These are phyloP conservation scores for Coffea canephora DNA, from an alignment of 257 asterid genomes.

Conservation along the genomic window DNA sequence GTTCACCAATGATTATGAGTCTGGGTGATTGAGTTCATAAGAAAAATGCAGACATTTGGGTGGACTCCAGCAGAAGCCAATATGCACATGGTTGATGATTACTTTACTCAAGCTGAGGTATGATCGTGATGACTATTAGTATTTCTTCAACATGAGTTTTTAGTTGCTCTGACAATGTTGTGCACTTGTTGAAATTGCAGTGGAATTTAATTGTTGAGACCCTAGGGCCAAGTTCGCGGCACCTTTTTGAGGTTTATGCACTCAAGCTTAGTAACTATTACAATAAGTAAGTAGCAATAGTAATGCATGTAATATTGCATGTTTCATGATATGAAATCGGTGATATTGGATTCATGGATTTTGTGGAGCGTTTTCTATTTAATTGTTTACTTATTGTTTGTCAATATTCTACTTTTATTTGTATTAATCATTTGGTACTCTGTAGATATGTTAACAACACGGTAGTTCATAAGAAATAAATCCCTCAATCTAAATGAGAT, in stretches of 20 bases:
- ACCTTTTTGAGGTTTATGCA: conserved; percentile 84
- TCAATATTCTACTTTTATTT: not conserved
- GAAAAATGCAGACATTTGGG: conserved; percentile 68
- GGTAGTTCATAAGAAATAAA: not conserved
- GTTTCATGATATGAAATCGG: not conserved
- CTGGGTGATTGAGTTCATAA: conserved; percentile 8
- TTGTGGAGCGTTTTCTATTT: too few species aligned
- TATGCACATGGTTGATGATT: conserved; percentile 78
- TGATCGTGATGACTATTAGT: not conserved
- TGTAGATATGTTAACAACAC: not conserved
- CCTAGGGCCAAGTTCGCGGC: conserved; percentile 81
- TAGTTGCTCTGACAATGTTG: conserved; percentile 21
- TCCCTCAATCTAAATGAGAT: not conserved
- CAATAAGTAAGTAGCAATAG: conserved; percentile 57
- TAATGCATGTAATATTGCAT: conserved; percentile 3
- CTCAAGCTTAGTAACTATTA: conserved; percentile 70
- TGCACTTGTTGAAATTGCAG: conserved; percentile 46
- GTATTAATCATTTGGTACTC: not conserved
- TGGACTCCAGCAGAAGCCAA: conserved; percentile 94
- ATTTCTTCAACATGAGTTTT: not conserved
- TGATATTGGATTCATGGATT: not conserved
- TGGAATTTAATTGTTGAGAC: conserved; percentile 73
- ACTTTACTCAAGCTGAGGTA: conserved; percentile 85
- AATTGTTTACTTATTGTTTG: not conserved
- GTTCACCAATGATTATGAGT: conserved; percentile 5